Evolutionary conservation across 257 asterid species (phyloP).

Genomic region (Lycium barbarum): DNA sequence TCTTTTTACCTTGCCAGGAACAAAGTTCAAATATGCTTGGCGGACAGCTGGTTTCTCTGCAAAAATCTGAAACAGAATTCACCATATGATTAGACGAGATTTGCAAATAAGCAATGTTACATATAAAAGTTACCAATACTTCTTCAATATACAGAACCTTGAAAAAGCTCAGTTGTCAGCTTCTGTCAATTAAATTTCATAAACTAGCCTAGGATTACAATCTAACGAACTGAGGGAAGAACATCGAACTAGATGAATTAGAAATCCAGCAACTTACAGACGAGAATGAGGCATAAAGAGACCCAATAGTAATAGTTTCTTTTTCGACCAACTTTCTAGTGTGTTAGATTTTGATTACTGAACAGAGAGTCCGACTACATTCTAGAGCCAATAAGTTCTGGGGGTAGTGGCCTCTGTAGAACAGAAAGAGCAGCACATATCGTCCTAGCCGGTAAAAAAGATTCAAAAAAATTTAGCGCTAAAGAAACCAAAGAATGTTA

Average conservation of each 20-base stretch:
- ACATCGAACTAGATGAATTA: slow-evolving; percentile 6
- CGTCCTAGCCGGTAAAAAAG: not conserved
- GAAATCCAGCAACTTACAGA: not conserved
- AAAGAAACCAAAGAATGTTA: not conserved
- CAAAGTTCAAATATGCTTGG: slow-evolving; percentile 86
- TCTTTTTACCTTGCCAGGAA: slow-evolving; percentile 77
- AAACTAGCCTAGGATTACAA: slow-evolving; percentile 6
- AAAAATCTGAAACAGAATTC: slow-evolving; percentile 66
- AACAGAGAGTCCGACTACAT: not conserved
- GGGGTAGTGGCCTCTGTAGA: not conserved
- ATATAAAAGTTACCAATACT: not conserved
- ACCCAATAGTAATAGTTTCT: not conserved
- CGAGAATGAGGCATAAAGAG: slow-evolving; percentile 6
- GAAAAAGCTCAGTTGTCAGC: slow-evolving; percentile 1
- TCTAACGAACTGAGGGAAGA: not conserved
- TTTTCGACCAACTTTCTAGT: not conserved
- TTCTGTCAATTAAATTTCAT: not conserved
- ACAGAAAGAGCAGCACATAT: not conserved
- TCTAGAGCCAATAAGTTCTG: not conserved
- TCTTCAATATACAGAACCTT: slow-evolving; percentile 22
- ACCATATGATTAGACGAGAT: slow-evolving; percentile 17
- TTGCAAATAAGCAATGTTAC: not conserved
- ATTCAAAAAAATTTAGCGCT: not conserved
- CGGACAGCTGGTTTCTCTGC: slow-evolving; percentile 99
- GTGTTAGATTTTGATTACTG: slow-evolving; percentile 5